These are phyloP conservation scores for Allantophomopsis lycopodina DNA, from an alignment of 2,329 filamentous ascomycete species.

Conservation along the genomic window DNA sequence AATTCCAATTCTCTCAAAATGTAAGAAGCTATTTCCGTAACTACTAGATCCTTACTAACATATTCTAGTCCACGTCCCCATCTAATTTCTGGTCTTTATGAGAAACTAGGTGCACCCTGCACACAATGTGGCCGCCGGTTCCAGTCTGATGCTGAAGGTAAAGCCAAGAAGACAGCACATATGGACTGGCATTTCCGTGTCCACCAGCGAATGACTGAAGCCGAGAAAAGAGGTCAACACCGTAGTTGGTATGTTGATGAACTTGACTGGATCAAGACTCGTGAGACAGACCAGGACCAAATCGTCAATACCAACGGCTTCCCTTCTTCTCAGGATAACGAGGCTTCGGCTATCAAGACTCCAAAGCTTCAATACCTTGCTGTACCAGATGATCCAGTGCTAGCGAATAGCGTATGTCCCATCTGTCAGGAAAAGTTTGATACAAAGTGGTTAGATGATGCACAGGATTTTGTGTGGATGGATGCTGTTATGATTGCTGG, in stretches of 20 bases:
- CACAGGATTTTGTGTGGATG: slow-evolving; percentile 94
- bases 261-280: slow-evolving; percentile 80
- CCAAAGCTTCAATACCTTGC: slow-evolving; percentile 57
- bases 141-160: slow-evolving; percentile 60
- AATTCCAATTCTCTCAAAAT: slow-evolving; percentile 59
- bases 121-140: slow-evolving; percentile 88
- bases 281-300: slow-evolving; percentile 62
- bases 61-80: slow-evolving; percentile 53
- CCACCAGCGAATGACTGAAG: slow-evolving; percentile 77
- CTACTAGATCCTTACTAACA: slow-evolving; percentile 5
- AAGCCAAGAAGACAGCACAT: slow-evolving; percentile 76
- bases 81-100: slow-evolving; percentile 62
- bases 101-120: slow-evolving; percentile 74
- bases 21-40: slow-evolving; percentile 29
- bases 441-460: slow-evolving; percentile 81
- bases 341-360: slow-evolving; percentile 29
- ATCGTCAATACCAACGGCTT: slow-evolving; percentile 13
- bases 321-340: slow-evolving; percentile 22
- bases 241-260: slow-evolving; percentile 93
- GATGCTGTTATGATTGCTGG: slow-evolving; percentile 69
- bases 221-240: slow-evolving; percentile 74
- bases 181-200: slow-evolving; percentile 98
- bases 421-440: slow-evolving; percentile 96
- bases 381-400: slow-evolving; percentile 65
- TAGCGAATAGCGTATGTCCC: slow-evolving; percentile 69